These are phyloP conservation scores for Pulveroboletus sp. DNA, from an alignment of 768 basidiomycete genomes.

Conservation along the genomic window DNA sequence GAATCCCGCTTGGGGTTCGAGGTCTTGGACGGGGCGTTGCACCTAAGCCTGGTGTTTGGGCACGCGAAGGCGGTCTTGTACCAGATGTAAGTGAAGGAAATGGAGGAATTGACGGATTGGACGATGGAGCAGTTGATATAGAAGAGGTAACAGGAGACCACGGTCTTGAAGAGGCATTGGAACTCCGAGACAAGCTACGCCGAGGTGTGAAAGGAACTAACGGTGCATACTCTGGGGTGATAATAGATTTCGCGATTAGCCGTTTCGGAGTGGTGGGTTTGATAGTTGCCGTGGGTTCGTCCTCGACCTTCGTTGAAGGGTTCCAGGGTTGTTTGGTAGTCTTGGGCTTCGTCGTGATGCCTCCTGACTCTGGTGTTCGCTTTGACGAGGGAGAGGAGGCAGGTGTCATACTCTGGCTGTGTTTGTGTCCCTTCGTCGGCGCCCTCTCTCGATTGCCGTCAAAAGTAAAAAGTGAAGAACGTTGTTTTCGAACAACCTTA, in stretches of 20 bases:
- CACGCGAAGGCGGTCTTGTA: slow-evolving; percentile 46
- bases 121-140: slow-evolving; percentile 61
- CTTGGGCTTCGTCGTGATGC: slow-evolving; percentile 38
- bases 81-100: slow-evolving; percentile 24
- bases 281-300: slow-evolving; percentile 43
- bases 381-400: slow-evolving; percentile 51
- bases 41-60: slow-evolving; percentile 47
- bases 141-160: slow-evolving; percentile 77
- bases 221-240: slow-evolving; percentile 39
- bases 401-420: slow-evolving; percentile 68
- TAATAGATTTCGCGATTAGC: slow-evolving; percentile 42
- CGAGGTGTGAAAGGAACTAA: slow-evolving; percentile 49
- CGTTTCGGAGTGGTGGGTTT: slow-evolving; percentile 50
- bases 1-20: slow-evolving; percentile 77
- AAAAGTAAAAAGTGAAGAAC: slow-evolving; percentile 58
- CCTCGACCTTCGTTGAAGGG: slow-evolving; percentile 69
- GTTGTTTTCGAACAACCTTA: slow-evolving; percentile 44
- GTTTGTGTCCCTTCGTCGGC: slow-evolving; percentile 59
- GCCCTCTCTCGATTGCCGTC: slow-evolving; percentile 40
- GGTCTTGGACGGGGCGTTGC: slow-evolving; percentile 64
- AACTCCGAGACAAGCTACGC: slow-evolving; percentile 67
- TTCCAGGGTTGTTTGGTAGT: slow-evolving; percentile 64
- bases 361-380: slow-evolving; percentile 34
- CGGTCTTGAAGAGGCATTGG: slow-evolving; percentile 73
- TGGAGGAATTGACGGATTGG: slow-evolving; percentile 35